phyloP scores from a whole-genome alignment of 768 basidiomycete species.

The Chalciporus chontae region DNA sequence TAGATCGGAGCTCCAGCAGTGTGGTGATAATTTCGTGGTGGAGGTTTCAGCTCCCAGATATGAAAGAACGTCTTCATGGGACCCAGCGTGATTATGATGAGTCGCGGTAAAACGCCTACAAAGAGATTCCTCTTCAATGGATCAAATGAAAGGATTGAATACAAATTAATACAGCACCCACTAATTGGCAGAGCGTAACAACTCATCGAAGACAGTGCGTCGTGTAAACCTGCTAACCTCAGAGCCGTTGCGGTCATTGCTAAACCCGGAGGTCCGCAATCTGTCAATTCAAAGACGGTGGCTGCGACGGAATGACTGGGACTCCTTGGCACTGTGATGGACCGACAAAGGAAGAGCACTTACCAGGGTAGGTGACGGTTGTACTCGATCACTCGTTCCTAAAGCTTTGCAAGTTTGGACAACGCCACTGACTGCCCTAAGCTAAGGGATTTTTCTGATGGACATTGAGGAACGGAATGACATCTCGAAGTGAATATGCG shows the following conservation, averaged over 20 bases:
- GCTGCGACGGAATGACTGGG: neutral
- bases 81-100: neutral
- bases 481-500: neutral
- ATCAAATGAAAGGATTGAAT: neutral
- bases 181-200: neutral
- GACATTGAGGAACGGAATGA: neutral
- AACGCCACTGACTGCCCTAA: slow-evolving; percentile 1
- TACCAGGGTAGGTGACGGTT: neutral
- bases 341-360: neutral
- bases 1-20: neutral
- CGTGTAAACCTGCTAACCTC: neutral
- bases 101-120: neutral
- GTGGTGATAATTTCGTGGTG: neutral
- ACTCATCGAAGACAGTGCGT: neutral
- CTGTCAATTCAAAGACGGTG: neutral
- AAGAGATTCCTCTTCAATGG: neutral
- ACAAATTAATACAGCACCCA: neutral
- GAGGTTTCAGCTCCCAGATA: neutral
- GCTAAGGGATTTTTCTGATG: neutral
- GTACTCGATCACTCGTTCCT: neutral
- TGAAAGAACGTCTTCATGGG: neutral
- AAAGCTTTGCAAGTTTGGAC: neutral
- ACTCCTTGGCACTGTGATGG: neutral
- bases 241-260: neutral
- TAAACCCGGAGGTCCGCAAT: neutral